Conservation (phyloP, 2,329 filamentous ascomycete genomes). For the Alternaria solani region DNA sequence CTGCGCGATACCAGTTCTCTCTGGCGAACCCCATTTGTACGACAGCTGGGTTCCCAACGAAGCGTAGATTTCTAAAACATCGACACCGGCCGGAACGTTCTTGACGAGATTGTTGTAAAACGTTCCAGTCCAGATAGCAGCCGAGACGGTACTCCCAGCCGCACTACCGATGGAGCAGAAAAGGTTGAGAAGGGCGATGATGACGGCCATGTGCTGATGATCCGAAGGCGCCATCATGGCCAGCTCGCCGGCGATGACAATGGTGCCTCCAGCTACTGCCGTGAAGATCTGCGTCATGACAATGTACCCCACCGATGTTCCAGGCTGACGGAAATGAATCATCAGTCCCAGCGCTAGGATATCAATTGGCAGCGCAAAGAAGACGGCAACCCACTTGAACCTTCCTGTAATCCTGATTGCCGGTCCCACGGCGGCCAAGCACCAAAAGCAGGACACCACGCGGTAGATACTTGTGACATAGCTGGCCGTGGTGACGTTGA, state of each 20-base stretch:
- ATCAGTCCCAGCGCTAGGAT: conserved; percentile 25
- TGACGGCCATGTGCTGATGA: conserved; percentile 29
- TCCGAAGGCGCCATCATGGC: conserved; percentile 29
- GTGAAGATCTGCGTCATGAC: conserved; percentile 43
- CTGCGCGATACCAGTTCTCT: conserved; percentile 50
- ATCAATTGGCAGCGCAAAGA: conserved; percentile 28
- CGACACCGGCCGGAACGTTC: conserved; percentile 53
- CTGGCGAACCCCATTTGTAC: conserved; percentile 59
- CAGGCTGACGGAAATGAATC: conserved; percentile 26
- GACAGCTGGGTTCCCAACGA: conserved; percentile 62
- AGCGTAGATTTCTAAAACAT: conserved; percentile 55
- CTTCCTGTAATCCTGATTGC: conserved; percentile 27
- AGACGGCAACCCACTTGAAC: conserved; percentile 27
- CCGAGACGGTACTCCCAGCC: conserved; percentile 60
- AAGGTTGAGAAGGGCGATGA: conserved; percentile 61
- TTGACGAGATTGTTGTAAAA: conserved; percentile 42
- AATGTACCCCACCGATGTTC: conserved; percentile 36
- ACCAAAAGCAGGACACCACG: conserved; percentile 31
- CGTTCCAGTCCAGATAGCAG: conserved; percentile 69
- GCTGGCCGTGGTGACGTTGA: conserved; percentile 39
- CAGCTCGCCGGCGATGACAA: conserved; percentile 33
- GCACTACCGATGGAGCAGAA: conserved; percentile 63
- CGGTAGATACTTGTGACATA: conserved; percentile 48
- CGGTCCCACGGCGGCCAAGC: conserved; percentile 6
- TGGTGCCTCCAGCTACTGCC: conserved; percentile 31